phyloP scores from a whole-genome alignment of 345 rosid species.

The Eucalyptus globulus region DNA sequence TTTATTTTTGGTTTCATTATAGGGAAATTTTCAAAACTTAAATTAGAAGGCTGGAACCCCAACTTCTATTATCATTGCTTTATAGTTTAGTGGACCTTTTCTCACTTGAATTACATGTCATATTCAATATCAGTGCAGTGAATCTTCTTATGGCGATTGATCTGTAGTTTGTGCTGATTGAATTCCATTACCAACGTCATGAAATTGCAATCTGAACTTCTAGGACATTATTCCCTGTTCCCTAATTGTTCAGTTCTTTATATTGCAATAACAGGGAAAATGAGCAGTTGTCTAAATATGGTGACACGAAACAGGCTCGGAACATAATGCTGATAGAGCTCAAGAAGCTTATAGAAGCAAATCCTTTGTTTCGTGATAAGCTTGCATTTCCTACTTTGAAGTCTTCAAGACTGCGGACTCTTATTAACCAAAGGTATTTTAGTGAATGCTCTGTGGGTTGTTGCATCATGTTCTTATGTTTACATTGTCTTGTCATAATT shows the following conservation, averaged over 20 bases:
- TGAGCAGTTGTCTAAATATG: constrained; percentile 65
- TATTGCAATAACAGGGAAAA: constrained; percentile 35
- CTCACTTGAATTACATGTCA: background rate
- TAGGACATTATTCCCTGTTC: background rate
- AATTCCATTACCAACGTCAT: background rate
- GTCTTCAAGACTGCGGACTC: constrained; percentile 60
- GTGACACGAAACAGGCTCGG: constrained; percentile 62
- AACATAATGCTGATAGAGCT: constrained; percentile 60
- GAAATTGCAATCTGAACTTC: background rate
- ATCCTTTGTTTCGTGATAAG: constrained; percentile 68
- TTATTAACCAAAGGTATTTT: constrained; percentile 64
- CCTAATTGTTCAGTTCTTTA: background rate
- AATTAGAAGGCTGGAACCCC: background rate
- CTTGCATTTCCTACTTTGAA: constrained; percentile 54
- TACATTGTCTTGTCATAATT: background rate
- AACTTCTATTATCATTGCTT: background rate
- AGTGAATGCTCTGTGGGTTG: background rate
- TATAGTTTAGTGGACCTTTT: background rate
- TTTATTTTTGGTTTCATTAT: background rate
- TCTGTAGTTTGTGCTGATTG: background rate
- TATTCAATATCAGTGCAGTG: background rate
- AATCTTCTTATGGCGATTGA: background rate
- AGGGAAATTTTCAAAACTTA: background rate
- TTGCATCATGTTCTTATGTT: background rate
- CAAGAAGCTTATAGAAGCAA: constrained; percentile 65